Conservation (phyloP, 2,329 filamentous ascomycete genomes). For the Tolypocladium ovalisporum region DNA sequence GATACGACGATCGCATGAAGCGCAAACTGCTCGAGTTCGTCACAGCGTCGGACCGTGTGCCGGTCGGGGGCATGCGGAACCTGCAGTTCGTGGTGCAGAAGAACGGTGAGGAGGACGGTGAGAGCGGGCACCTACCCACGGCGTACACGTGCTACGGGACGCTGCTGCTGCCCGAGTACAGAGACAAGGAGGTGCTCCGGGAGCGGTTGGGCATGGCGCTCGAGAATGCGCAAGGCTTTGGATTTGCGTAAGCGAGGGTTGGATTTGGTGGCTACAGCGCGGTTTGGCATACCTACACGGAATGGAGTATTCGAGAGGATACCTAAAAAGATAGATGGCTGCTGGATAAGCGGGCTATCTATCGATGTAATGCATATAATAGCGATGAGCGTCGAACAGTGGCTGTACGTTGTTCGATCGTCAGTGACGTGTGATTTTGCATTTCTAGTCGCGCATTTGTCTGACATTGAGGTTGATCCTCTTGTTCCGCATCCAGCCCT, state of each 20-base stretch:
- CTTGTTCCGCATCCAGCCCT: constrained; percentile 80
- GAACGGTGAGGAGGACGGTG: constrained; percentile 53
- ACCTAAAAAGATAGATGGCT: background rate
- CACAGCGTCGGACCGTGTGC: constrained; percentile 82
- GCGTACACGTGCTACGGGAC: constrained; percentile 92
- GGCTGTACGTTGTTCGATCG: background rate
- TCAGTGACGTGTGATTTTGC: background rate
- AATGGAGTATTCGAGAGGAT: background rate
- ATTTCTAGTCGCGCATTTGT: constrained; percentile 62
- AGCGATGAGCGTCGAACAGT: background rate
- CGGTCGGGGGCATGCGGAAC: constrained; percentile 73
- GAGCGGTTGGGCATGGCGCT: constrained; percentile 75
- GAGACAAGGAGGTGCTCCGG: constrained; percentile 54
- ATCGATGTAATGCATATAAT: background rate
- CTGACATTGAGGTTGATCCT: constrained; percentile 86
- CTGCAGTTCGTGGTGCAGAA: constrained; percentile 76
- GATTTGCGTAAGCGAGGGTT: constrained; percentile 47
- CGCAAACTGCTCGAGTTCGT: constrained; percentile 82
- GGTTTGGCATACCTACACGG: background rate
- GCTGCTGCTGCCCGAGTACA: constrained; percentile 75
- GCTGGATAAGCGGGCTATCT: background rate
- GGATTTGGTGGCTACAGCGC: background rate
- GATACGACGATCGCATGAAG: constrained; percentile 58
- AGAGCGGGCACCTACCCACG: constrained; percentile 57
- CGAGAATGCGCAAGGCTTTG: constrained; percentile 82